A percentile compares a stretch with the other conserved stretches of the same genome.
Evolutionary conservation across 1,284 basidiomycete species (phyloP).

Genomic region (Ustilago vetiveriae): DNA sequence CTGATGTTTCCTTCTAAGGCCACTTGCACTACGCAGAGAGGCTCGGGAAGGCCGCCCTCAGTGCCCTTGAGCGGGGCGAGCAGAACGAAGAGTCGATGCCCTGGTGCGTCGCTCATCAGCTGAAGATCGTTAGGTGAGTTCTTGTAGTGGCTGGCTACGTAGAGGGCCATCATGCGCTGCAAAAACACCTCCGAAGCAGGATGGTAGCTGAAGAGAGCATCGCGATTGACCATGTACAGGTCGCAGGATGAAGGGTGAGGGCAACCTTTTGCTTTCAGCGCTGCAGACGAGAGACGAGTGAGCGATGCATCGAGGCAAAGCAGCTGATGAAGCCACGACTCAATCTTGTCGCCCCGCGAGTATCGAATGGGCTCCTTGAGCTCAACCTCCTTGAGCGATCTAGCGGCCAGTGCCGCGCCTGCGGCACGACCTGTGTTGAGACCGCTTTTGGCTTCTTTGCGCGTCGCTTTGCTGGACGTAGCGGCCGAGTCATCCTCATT

Average conservation of each 20-base stretch:
- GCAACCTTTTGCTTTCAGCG: constrained; percentile 52
- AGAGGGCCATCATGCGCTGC: constrained; percentile 97
- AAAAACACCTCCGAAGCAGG: constrained; percentile 95
- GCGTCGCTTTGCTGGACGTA: constrained; percentile 68
- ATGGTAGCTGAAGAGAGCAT: constrained; percentile 96
- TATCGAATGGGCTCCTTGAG: constrained; percentile 96
- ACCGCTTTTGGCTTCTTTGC: constrained; percentile 68
- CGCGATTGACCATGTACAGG: constrained; percentile 92
- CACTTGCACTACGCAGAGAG: constrained; percentile 87
- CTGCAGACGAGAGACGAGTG: constrained; percentile 70
- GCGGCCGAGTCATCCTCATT: constrained; percentile 70
- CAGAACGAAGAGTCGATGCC: constrained; percentile 94
- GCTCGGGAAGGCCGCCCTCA: constrained; percentile 68
- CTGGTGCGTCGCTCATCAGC: constrained; percentile 93
- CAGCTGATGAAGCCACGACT: constrained; percentile 91
- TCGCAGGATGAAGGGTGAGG: constrained; percentile 94
- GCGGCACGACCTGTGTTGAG: constrained; percentile 46
- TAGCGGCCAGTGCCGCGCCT: constrained; percentile 70
- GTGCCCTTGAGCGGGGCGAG: constrained; percentile 73
- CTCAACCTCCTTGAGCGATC: constrained; percentile 90
- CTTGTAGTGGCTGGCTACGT: constrained; percentile 98
- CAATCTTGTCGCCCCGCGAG: constrained; percentile 83
- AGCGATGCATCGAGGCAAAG: constrained; percentile 93
- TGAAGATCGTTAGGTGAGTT: constrained; percentile 99
- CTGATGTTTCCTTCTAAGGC: constrained; percentile 95